Evolutionary conservation across 805 yeast species (phyloP), one percentile per base, ranked within the genome.

Genomic region (Candida anglica): DNA sequence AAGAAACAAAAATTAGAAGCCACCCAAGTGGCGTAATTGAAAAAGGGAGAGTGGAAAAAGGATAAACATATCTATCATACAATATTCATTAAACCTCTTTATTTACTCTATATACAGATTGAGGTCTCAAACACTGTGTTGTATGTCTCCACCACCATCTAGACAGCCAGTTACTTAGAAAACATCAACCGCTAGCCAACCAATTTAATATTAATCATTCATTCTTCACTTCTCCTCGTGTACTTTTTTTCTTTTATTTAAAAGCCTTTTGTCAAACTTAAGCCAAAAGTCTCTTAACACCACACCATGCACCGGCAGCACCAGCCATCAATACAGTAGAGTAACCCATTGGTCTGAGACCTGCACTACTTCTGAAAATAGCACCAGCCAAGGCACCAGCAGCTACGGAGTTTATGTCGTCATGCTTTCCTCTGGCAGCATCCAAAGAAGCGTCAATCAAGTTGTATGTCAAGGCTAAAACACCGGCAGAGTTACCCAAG

Each of bases 321-420:
- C 78, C 76, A n/a, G 95, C 86, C 79, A 80, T 81, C 53, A 89
- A 57, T 28, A 75, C 93, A 16, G 95, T 76, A 19, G 95, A 78
- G 51, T 85, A 80, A 17, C 84, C 88, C 91, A 87, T 84, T 39
- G 95, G 96, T 60, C 75, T 83, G 32, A 81, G 39, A 27, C 98
- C 98, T 41, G 80, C 79, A 31, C 91, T 77, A 44, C 89, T 79
- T 59, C 84, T 84, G 71, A 86, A 93, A 20, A 93, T 47, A 1
- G 96, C 96, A 50, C 98, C 98, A 2, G 96, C 77, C 36, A 91
- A 50, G 15, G 89, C 94, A 52, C 98, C 98, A 1, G 97, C 85
- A 13, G 73, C 84, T 27, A 93, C 58, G 8, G 96, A 84, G 63
- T 91, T 91, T 33, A 65, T 56, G 48, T 81, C 81, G 62, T 91